phyloP scores from a whole-genome alignment of 1,139 yeast genomes.

The Sugiyamaella paludigena region DNA sequence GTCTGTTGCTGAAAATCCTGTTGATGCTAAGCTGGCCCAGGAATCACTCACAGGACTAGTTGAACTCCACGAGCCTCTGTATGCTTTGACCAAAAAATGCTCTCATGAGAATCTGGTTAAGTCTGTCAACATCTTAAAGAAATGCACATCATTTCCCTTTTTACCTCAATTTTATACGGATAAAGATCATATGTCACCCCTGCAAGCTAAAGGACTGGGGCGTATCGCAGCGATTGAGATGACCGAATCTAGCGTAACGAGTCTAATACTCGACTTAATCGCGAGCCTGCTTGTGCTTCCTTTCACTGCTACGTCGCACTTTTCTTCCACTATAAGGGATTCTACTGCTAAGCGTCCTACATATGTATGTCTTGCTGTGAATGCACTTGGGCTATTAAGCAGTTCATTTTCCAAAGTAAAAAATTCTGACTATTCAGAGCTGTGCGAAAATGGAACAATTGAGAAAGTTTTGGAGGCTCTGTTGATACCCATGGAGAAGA shows the following conservation, averaged over 20 bases:
- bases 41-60: constrained; percentile 33
- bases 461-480: constrained; percentile 30
- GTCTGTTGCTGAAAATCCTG: constrained; percentile 36
- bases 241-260: constrained; percentile 8
- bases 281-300: constrained; percentile 28
- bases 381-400: constrained; percentile 47
- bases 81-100: constrained; percentile 19
- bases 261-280: constrained; percentile 22
- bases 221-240: constrained; percentile 25
- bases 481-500: constrained; percentile 24
- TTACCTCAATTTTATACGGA: constrained; percentile 37
- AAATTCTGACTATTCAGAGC: constrained; percentile 34
- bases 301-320: constrained; percentile 36
- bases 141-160: constrained; percentile 28
- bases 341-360: constrained; percentile 53
- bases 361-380: constrained; percentile 60
- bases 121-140: constrained; percentile 24
- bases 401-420: constrained; percentile 35
- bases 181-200: constrained; percentile 34
- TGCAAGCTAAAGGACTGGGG: constrained; percentile 33
- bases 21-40: constrained; percentile 30
- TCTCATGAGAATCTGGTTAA: constrained; percentile 20
- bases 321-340: constrained; percentile 7
- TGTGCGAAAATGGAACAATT: constrained; percentile 50
- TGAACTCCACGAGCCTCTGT: constrained; percentile 29